These are phyloP conservation scores for Chalciporus sp. DNA, from an alignment of 1,284 basidiomycete species.

Conservation along the genomic window DNA sequence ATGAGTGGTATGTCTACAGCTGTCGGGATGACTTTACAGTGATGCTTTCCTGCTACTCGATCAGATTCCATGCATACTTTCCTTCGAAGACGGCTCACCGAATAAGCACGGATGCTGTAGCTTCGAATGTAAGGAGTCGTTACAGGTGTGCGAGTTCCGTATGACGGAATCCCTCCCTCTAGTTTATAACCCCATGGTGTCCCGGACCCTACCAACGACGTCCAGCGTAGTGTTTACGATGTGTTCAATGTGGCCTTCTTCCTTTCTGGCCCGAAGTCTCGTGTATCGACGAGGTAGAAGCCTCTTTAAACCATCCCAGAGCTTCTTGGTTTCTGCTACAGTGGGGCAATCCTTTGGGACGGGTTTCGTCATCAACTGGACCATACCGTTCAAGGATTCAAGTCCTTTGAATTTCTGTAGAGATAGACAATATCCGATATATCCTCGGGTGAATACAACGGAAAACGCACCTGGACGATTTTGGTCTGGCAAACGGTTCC, in stretches of 20 bases:
- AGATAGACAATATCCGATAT: not conserved
- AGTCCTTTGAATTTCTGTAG: constrained; percentile 12
- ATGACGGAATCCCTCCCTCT: too few relatives aligned
- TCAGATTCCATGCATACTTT: too few relatives aligned
- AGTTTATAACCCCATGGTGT: constrained; percentile 6
- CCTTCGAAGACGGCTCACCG: too few relatives aligned
- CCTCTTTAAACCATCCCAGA: constrained; percentile 6
- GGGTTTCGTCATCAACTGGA: constrained; percentile 13
- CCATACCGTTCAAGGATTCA: constrained; percentile 6
- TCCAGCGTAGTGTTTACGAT: constrained; percentile 16
- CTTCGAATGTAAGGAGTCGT: too few relatives aligned
- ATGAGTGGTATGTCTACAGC: too few relatives aligned
- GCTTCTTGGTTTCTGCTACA: not conserved
- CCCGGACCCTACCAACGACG: constrained; percentile 14
- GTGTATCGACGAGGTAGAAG: constrained; percentile 5
- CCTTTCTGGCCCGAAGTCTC: constrained; percentile 3
- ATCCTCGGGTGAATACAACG: too few relatives aligned
- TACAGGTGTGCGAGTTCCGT: too few relatives aligned
- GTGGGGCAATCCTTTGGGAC: constrained; percentile 15
- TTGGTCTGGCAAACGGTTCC: constrained; percentile 17
- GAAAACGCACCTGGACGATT: constrained; percentile 13
- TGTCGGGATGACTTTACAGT: too few relatives aligned
- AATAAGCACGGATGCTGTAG: too few relatives aligned
- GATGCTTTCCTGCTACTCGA: too few relatives aligned
- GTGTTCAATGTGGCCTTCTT: constrained; percentile 13